Conservation (phyloP, 768 basidiomycete species). For the Amanita thiersii region DNA sequence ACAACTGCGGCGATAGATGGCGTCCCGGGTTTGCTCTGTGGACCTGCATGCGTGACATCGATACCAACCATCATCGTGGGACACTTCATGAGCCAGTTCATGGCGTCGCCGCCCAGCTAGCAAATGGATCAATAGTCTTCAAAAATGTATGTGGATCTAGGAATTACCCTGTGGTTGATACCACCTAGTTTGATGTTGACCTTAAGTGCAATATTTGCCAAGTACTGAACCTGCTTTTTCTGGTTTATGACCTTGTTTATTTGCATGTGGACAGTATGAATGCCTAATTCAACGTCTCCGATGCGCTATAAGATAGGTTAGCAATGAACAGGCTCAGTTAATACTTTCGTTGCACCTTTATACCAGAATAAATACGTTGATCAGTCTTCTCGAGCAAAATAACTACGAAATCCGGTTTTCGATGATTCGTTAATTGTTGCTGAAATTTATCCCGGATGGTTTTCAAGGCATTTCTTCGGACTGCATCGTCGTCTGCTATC, state of each 20-base stretch:
- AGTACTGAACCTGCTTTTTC: conserved; percentile 67
- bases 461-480: not conserved
- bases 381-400: not conserved
- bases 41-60: conserved; percentile 77
- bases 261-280: conserved; percentile 72
- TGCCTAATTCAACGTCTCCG: conserved; percentile 61
- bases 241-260: conserved; percentile 50
- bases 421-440: not conserved
- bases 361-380: not conserved
- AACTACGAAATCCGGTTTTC: not conserved
- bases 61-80: conserved; percentile 82
- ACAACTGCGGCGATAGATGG: conserved; percentile 84
- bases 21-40: conserved; percentile 56
- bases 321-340: not conserved
- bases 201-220: conserved; percentile 77
- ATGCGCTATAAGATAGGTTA: conserved; percentile 40
- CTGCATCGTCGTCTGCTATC: not conserved
- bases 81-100: conserved; percentile 57
- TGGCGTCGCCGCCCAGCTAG: conserved; percentile 44
- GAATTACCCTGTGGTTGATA: conserved; percentile 53
- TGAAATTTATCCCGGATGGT: not conserved
- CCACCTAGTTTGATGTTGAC: conserved; percentile 81
- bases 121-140: not conserved
- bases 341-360: not conserved
- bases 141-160: not conserved